Conservation (phyloP, 78 protist genomes). For the Neovahlkampfia damariscottae region DNA sequence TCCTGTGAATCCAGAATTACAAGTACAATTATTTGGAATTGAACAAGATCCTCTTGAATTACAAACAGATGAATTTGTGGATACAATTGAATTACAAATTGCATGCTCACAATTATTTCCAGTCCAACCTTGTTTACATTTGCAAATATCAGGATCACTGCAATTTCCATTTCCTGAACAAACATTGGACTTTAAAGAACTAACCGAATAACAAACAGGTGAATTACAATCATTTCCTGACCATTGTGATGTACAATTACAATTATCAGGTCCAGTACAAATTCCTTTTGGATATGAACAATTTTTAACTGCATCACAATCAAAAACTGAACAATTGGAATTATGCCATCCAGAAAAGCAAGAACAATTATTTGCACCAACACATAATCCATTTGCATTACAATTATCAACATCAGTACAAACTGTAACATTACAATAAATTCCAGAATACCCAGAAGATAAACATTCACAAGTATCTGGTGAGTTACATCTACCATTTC, state of each 20-base stretch:
- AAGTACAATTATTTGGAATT: background rate
- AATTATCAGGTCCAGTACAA: slow-evolving; percentile 4
- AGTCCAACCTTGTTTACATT: background rate
- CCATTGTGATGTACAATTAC: background rate
- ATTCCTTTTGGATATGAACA: too few relatives aligned
- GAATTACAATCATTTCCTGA: background rate
- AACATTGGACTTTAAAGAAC: too few relatives aligned
- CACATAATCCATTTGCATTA: too few relatives aligned
- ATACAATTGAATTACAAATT: background rate
- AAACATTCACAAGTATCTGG: too few relatives aligned
- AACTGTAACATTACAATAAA: too few relatives aligned
- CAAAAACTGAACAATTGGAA: too few relatives aligned
- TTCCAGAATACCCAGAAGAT: too few relatives aligned
- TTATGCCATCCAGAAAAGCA: background rate
- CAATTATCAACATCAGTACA: too few relatives aligned
- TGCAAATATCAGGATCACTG: background rate
- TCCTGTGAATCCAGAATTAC: background rate
- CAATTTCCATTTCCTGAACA: background rate
- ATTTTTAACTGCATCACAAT: too few relatives aligned
- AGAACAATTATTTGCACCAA: background rate
- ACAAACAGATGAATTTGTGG: background rate
- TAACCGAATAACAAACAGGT: background rate
- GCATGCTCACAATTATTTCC: background rate
- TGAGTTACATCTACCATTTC: too few relatives aligned
- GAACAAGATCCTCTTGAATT: background rate